Conservation (phyloP, 768 basidiomycete species). For the Naganishia friedmannii region DNA sequence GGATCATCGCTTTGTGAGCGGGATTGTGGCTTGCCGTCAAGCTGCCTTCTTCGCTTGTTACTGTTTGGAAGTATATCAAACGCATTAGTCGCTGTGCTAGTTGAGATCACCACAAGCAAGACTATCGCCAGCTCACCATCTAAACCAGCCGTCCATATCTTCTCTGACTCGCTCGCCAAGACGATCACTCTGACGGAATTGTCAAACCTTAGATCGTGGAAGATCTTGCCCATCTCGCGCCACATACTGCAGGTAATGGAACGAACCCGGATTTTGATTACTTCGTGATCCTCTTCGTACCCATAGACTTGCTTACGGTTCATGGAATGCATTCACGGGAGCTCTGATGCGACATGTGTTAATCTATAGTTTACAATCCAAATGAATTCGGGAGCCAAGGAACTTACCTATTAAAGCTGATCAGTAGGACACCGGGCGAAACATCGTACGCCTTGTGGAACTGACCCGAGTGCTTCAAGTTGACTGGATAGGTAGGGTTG, state of each 20-base stretch:
- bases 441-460: slow-evolving; percentile 23
- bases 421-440: slow-evolving; percentile 7
- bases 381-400: not conserved
- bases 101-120: not conserved
- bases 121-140: slow-evolving; percentile 60
- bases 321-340: slow-evolving; percentile 51
- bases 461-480: slow-evolving; percentile 14
- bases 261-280: not conserved
- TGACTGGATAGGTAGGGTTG: slow-evolving; percentile 4
- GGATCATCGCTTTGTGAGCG: slow-evolving; percentile 36
- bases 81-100: not conserved
- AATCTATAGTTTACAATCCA: not conserved
- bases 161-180: slow-evolving; percentile 66
- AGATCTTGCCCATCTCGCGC: slow-evolving; percentile 64
- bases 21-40: slow-evolving; percentile 9
- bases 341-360: slow-evolving; percentile 32
- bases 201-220: slow-evolving; percentile 60
- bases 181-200: slow-evolving; percentile 69
- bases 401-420: not conserved
- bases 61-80: slow-evolving; percentile 8
- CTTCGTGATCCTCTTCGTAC: not conserved
- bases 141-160: slow-evolving; percentile 77
- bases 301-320: slow-evolving; percentile 36
- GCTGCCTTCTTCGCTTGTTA: slow-evolving; percentile 30
- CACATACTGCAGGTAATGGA: slow-evolving; percentile 60